Percentiles rank a stretch among this genome's conserved stretches.
phyloP scores from a whole-genome alignment of 73 alveolate genomes.

The Blepharisma japonicum region DNA sequence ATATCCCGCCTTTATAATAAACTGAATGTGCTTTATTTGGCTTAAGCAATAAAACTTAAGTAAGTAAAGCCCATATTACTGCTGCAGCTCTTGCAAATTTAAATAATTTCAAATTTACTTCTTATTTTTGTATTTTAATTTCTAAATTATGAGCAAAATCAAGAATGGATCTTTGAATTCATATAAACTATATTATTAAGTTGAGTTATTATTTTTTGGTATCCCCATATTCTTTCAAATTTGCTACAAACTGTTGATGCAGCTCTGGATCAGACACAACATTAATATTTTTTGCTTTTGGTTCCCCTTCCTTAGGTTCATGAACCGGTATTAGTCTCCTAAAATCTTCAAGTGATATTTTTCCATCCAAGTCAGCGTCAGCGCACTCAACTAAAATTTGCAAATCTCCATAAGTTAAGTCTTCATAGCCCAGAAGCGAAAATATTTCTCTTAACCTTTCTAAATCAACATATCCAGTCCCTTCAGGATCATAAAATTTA shows the following conservation, averaged over 20 bases:
- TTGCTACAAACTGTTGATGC: constrained; percentile 20
- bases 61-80: no score
- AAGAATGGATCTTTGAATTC: no score
- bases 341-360: constrained; percentile 26
- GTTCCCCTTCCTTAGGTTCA: constrained; percentile 23
- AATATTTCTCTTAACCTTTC: constrained; percentile 8
- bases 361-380: neutral
- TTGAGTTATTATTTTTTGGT: neutral
- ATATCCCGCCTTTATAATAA: no score
- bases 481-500: constrained; percentile 27
- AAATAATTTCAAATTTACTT: no score
- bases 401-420: constrained; percentile 24
- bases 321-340: constrained; percentile 16
- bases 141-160: no score
- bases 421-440: constrained; percentile 26
- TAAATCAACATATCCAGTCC: constrained; percentile 24
- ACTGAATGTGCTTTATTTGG: no score
- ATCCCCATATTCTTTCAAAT: constrained; percentile 27
- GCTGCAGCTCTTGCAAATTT: no score
- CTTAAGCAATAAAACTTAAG: no score
- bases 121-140: no score
- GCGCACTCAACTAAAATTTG: constrained; percentile 18
- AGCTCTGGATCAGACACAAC: constrained; percentile 15
- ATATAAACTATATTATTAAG: no score
- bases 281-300: constrained; percentile 12